Evolutionary conservation across 164 flowering plant species (phyloP), one percentile per base, ranked within the genome.

Genomic region (Hamamelis virginiana): DNA sequence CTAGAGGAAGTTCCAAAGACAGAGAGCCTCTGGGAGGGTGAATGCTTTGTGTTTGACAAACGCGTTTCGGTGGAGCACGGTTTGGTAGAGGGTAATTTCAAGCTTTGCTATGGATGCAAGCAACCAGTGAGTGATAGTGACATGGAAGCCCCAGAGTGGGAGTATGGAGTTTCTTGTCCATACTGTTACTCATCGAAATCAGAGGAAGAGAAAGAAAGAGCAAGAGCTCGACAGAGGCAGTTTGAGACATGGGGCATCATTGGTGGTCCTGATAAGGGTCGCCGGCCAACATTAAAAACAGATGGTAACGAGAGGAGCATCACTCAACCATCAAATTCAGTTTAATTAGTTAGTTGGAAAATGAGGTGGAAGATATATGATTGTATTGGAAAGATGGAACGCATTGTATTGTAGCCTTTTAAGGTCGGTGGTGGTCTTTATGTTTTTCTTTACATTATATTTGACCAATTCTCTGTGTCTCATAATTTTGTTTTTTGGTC

Each of bases 21-120:
- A 41, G 87, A 90, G 73, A 89, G 97, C 76, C 87, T 92, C 0
- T 91, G 98, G 98, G 97, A 89, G 68, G 98, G 98, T 0, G 97
- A 92, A 67, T 94, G 98, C 78, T 94, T 92, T 81, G 98, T 94
- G 62, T 94, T 94, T 75, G 97, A 94, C 82, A 94, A 92, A 69
- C 81, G 97, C 69, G 97, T 92, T 61, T 88, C 98, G 0, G 98
- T 94, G 8, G 92, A 89, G 46, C 98, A 92, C 66, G 97, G 98
- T 21, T 71, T 94, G 75, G 84, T 50, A n/a, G 94, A 78, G 59
- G 97, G 97, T 66, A 88, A 76, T 21, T 87, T 82, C 83, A 89
- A 88, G 71, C 97, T 95, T 22, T 95, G 97, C 80, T 92, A 92
- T 76, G 98, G 98, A 23, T 95, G 97, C 77, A 94, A 94, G 82